These are phyloP conservation scores for Camellia oleifera DNA, from an alignment of 179 eudicot species.

Conservation along the genomic window DNA sequence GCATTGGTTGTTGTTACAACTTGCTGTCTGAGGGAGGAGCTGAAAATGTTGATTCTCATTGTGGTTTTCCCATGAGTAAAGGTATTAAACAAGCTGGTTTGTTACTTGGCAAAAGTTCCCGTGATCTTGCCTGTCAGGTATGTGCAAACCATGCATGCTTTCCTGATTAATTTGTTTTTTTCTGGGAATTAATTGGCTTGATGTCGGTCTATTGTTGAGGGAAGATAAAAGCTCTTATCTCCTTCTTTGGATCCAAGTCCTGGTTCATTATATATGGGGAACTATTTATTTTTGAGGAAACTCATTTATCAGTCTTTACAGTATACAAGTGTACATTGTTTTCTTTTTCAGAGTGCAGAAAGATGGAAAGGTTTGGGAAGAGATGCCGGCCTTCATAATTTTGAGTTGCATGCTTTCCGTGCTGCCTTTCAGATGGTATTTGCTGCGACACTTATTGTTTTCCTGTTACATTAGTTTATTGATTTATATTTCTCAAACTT, in stretches of 20 bases:
- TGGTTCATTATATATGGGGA: neutral
- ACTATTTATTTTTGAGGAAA: neutral
- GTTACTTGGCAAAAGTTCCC: conserved; percentile 67
- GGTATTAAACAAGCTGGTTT: conserved; percentile 50
- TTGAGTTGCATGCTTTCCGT: conserved; percentile 84
- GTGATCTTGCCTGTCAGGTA: conserved; percentile 99
- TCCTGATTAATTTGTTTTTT: conserved; percentile 8
- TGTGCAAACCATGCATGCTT: conserved; percentile 8
- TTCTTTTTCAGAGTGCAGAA: conserved; percentile 67
- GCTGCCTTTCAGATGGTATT: conserved; percentile 93
- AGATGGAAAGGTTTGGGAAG: conserved; percentile 68
- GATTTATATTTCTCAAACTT: neutral
- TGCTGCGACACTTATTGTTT: neutral
- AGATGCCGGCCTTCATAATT: conserved; percentile 76
- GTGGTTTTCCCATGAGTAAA: conserved; percentile 82
- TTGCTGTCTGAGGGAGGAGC: conserved; percentile 66
- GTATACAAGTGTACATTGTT: neutral
- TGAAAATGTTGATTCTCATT: conserved; percentile 31
- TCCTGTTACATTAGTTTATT: neutral
- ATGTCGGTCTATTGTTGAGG: neutral
- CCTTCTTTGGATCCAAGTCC: neutral
- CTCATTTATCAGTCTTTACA: neutral
- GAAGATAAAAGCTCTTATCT: neutral
- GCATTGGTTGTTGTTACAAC: conserved; percentile 96
- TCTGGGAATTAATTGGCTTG: neutral